Evolutionary conservation across 2,329 filamentous ascomycete genomes (phyloP), one percentile per base, ranked within the genome.

Genomic region (Xenoacremonium recifei): DNA sequence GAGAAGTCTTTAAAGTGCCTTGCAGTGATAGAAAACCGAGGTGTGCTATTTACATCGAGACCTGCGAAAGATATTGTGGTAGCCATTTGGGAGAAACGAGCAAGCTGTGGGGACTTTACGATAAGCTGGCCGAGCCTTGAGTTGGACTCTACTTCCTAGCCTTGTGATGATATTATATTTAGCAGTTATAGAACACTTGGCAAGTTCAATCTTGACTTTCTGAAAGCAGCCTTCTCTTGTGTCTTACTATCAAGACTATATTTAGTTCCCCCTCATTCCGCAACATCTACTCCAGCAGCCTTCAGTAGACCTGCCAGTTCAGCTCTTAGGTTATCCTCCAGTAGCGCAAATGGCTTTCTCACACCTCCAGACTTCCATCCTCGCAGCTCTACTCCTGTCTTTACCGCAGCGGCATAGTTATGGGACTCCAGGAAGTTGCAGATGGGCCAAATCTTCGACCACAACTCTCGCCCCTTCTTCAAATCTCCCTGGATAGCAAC

Each of bases 401-500:
- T 76, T 7, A 75, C 65, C 6, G 69, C 70, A 5, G 68, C 58
- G 0, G 65, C 60, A 44, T 76, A 76, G 40, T 73, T 73, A 36
- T 73, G 61, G 4, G 66, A 61, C 54, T 76, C 73, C 5, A 76
- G 50, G 31, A 75, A 72, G 53, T 72, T 72, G 60, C 73, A 76
- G 5, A 76, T 58, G 1, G 73, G 73, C 43, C 62, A 76, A 5
- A 72, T 70, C 59, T 72, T 73, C 13, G 58, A 54, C 73, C 73
- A 76, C 11, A 76, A 37, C 58, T 72, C 66, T 1, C 72, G 61
- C 0, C 69, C 72, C 31, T 55, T 60, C 47, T 64, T 59, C 19
- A 76, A 40, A 40, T 76, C 71, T 0, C 62, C 60, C 16, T 68
- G 40, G 4, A 53, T 47, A 11, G 54, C 55, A 7, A 76, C 44